phyloP scores from a whole-genome alignment of 2,329 filamentous ascomycete genomes.

The Cercospora zeina region DNA sequence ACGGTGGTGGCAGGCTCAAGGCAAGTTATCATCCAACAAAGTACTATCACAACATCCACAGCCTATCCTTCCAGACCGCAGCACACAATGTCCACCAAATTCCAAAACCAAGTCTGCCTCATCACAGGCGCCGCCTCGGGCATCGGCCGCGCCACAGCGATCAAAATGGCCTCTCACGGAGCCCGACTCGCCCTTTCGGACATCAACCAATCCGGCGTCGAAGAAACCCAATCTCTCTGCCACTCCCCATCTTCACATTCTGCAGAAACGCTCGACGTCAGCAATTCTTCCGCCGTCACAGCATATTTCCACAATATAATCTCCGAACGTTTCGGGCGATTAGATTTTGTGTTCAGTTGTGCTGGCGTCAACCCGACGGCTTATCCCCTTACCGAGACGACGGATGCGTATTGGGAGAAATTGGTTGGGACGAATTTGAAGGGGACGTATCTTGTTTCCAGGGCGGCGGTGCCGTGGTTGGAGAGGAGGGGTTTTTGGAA shows the following conservation, averaged over 20 bases:
- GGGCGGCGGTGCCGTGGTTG: conserved; percentile 45
- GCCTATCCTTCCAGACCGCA: background rate
- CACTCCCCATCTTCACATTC: conserved; percentile 6
- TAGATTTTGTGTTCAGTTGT: conserved; percentile 48
- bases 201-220: conserved; percentile 39
- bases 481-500: too few relatives aligned
- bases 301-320: conserved; percentile 31
- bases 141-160: conserved; percentile 48
- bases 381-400: conserved; percentile 40
- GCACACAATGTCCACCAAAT: conserved; percentile 18
- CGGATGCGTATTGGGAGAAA: conserved; percentile 48
- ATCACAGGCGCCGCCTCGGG: conserved; percentile 42
- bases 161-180: conserved; percentile 48
- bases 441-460: conserved; percentile 46
- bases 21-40: background rate
- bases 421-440: conserved; percentile 45
- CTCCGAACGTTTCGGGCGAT: conserved; percentile 29
- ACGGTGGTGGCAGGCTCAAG: background rate
- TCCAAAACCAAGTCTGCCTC: conserved; percentile 34
- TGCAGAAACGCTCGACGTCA: conserved; percentile 37
- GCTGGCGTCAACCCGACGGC: conserved; percentile 44
- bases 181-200: conserved; percentile 48
- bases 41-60: background rate
- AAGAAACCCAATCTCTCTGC: conserved; percentile 32
- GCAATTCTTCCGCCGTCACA: conserved; percentile 31